Evolutionary conservation across 305 asterid genomes (phyloP), one percentile per base, ranked within the genome.

Genomic region (Withania somnifera): DNA sequence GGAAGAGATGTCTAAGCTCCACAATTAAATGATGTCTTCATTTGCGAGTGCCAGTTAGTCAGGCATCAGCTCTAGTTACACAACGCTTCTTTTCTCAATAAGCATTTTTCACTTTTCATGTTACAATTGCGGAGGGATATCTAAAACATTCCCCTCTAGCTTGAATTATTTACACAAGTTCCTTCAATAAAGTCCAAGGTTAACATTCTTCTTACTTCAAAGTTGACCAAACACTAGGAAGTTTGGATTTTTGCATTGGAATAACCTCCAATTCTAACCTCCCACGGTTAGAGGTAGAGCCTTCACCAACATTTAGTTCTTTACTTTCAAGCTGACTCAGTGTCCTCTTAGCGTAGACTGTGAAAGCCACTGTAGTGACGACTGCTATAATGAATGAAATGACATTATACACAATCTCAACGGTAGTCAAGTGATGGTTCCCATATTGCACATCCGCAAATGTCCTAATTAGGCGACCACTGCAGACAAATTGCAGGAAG

Each of bases 401-500:
- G 38, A 84, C 89, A 71, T 93, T 90, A 91, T 90, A 92, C 83
- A 91, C 56, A 50, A 88, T 90, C 88, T 93, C 97, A 84, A 91
- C 84, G 13, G 83, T 75, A 61, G 95, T 92, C 75, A 91, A 76
- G 14, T 83, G 84, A 84, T 89, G 95, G 89, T 90, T 85, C 54
- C 93, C 90, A 30, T 90, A 89, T 84, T 93, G 58, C 24, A 91
- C 92, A 64, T 92, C 92, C 3, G 97, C 97, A 57, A 89, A 86
- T 32, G 95, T 92, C 87, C 93, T 88, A 80, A 93, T 92, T 73
- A 92, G 89, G 63, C 95, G 85, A 78, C 97, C 97, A 82, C 97
- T 92, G 95, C 82, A 87, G 32, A 79, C 26, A 77, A 73, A 82
- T 28, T 66, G 53, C 45, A 83, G 81, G 75, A 76, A 51, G 30